Evolutionary conservation across 2,329 filamentous ascomycete species (phyloP).

Genomic region (Aspergillus quadrilineatus): DNA sequence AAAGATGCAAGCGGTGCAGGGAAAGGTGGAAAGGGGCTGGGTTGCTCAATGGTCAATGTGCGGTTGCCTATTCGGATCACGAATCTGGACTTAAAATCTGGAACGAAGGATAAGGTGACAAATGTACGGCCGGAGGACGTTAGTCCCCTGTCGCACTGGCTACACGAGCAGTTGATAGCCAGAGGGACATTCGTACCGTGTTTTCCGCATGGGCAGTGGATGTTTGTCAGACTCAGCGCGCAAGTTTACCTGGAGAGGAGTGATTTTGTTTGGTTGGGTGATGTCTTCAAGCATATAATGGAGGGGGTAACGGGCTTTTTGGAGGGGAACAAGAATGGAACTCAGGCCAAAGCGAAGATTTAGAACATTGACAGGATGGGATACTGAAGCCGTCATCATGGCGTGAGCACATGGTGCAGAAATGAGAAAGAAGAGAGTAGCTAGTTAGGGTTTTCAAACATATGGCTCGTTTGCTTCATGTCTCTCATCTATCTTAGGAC

Average conservation of each 20-base stretch:
- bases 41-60: conserved; percentile 73
- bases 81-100: neutral
- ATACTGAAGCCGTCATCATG: neutral
- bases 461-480: neutral
- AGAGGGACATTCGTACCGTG: conserved; percentile 72
- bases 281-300: conserved; percentile 59
- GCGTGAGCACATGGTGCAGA: neutral
- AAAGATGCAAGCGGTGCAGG: neutral
- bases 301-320: conserved; percentile 50
- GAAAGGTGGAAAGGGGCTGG: conserved; percentile 62
- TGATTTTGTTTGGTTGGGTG: conserved; percentile 72
- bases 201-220: conserved; percentile 58
- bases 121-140: conserved; percentile 43
- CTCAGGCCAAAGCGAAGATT: neutral
- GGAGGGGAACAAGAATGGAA: neutral
- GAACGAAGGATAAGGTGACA: neutral
- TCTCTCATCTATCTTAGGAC: neutral
- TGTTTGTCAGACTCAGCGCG: conserved; percentile 73
- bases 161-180: conserved; percentile 53
- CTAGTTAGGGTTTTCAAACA: neutral
- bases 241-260: conserved; percentile 79
- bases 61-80: conserved; percentile 62
- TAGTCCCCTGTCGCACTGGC: conserved; percentile 55
- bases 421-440: neutral
- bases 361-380: neutral